Percentiles rank a stretch among this genome's conserved stretches.
Evolutionary conservation across 2,329 filamentous ascomycete species (phyloP).

Genomic region (Graphiopsis chlorocephala): DNA sequence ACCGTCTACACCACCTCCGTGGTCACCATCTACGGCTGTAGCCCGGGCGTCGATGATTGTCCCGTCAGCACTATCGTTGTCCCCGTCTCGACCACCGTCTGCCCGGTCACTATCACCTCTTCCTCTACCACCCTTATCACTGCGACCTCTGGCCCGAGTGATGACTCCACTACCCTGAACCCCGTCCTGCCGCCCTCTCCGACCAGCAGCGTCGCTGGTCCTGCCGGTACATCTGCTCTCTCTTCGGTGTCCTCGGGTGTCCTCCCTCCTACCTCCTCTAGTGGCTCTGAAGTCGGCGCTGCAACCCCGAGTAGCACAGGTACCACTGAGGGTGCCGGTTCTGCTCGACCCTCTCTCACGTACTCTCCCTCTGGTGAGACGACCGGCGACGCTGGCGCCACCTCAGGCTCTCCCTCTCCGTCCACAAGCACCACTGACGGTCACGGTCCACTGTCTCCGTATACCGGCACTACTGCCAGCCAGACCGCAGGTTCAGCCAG

Average conservation of each 20-base stretch:
- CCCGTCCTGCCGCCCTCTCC: constrained; percentile 12
- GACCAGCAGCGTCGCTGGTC: neutral
- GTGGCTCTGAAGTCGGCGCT: neutral
- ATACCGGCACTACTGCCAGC: neutral
- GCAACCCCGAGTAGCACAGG: neutral
- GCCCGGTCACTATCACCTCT: constrained; percentile 38
- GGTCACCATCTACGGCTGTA: constrained; percentile 43
- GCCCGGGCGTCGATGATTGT: constrained; percentile 39
- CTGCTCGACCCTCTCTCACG: neutral
- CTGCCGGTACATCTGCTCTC: neutral
- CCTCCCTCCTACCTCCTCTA: constrained; percentile 11
- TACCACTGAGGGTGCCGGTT: neutral
- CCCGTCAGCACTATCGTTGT: constrained; percentile 42
- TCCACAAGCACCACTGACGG: neutral
- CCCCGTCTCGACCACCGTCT: constrained; percentile 44
- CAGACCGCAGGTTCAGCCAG: neutral
- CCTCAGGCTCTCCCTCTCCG: neutral
- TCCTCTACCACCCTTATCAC: constrained; percentile 17
- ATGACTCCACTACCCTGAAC: neutral
- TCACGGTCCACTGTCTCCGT: neutral
- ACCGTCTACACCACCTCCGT: constrained; percentile 43
- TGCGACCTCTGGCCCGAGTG: neutral
- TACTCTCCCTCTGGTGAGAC: neutral
- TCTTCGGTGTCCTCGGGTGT: constrained; percentile 13
- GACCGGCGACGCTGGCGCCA: neutral